Evolutionary conservation across 2,329 filamentous ascomycete genomes (phyloP), one percentile per base, ranked within the genome.

Genomic region (Calonectria ilicicola): DNA sequence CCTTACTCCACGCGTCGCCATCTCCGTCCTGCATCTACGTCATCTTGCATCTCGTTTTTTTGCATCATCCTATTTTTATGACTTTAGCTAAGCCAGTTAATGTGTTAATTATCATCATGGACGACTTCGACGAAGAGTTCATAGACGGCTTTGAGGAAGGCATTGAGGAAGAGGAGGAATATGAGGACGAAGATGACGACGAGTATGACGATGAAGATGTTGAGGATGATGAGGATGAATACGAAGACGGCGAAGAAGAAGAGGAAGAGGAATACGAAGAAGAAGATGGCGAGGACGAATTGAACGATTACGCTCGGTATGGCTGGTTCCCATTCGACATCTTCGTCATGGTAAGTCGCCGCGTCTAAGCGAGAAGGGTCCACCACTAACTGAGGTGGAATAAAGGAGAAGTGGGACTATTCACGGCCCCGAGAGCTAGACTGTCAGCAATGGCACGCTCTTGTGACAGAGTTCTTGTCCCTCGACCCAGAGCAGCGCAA

Each of bases 1-100:
- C 53, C 53, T 60, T 29, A 60, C 35, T 60, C 53, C 38, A 60
- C 53, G 53, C 53, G 53, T 60, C 53, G 53, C 53, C 29, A 38
- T 9, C 38, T 23, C 32, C 35, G 32, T 42, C n/a, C 21, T 60
- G 53, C 53, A 26, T 60, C 35, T 60, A 60, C 53, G 53, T 60
- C 53, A 60, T 60, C 53, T 29, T 60, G 53, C 53, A 26, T 40
- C 53, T 40, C 32, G 15, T 19, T 40, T 53, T 53, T 26, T 60
- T 60, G n/a, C 23, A 32, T 23, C 23, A 32, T 60, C 7, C 19
- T 40, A 40, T 21, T 10, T 60, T 60, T 38, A 60, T 60, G 53
- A 40, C 32, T 27, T 19, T 19, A 23, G 32, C 32, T 7, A 60
- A 60, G 6, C 32, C 35, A 14, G 15, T 60, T 35, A 40, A 26